Conservation (phyloP, 2,329 filamentous ascomycete species). For the Sclerotinia subarctica region DNA sequence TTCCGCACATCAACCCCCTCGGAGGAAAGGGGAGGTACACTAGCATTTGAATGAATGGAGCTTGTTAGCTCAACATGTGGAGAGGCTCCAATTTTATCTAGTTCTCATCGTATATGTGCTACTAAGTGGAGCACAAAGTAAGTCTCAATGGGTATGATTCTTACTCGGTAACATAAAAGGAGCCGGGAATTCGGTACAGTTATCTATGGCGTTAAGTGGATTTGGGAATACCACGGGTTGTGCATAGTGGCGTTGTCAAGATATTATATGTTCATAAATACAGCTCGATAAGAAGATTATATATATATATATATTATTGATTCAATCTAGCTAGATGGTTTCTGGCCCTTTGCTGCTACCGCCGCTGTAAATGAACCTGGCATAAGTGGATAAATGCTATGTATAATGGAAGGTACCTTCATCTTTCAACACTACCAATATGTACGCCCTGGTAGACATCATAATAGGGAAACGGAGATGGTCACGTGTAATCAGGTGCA, state of each 20-base stretch:
- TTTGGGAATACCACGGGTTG: constrained; percentile 14
- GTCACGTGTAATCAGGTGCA: no score
- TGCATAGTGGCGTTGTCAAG: constrained; percentile 1
- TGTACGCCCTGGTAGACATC: no score
- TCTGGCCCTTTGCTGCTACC: background rate
- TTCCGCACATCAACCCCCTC: background rate
- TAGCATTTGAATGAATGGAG: background rate
- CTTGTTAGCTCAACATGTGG: background rate
- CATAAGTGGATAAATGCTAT: no score
- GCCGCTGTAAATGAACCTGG: no score
- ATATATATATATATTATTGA: background rate
- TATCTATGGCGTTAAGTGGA: constrained; percentile 12
- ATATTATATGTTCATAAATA: background rate
- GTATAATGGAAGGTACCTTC: no score
- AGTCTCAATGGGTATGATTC: background rate
- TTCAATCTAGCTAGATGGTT: background rate
- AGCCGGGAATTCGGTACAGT: background rate
- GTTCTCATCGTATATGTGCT: background rate
- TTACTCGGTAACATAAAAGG: background rate
- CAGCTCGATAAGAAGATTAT: background rate
- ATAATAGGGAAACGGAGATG: no score
- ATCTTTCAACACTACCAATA: no score
- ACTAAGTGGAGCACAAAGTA: background rate
- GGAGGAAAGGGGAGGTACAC: background rate
- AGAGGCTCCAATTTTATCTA: background rate